Conservation (phyloP, 1,284 basidiomycete species). For the Sporisorium graminicola region DNA sequence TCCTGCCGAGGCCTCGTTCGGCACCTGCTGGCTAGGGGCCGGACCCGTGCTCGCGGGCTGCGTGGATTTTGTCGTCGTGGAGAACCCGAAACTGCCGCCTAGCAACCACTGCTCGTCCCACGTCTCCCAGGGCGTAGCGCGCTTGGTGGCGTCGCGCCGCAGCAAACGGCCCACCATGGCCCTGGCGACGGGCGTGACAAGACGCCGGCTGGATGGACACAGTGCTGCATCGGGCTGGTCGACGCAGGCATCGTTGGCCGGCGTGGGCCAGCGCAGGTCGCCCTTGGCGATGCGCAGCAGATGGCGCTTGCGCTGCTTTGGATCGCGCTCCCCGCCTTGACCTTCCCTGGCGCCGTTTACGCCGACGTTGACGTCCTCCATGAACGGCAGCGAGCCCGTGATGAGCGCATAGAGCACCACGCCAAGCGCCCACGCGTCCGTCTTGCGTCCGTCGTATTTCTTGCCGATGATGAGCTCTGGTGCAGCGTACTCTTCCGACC, state of each 20-base stretch:
- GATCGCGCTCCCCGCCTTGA: conserved; percentile 49
- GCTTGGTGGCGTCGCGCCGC: conserved; percentile 61
- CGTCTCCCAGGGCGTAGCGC: conserved; percentile 59
- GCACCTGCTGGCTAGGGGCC: conserved; percentile 27
- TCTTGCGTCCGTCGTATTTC: conserved; percentile 85
- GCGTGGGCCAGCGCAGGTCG: conserved; percentile 69
- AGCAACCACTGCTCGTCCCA: conserved; percentile 67
- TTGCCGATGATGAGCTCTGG: conserved; percentile 86
- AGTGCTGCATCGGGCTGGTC: conserved; percentile 32
- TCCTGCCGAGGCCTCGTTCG: conserved; percentile 48
- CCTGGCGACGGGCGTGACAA: conserved; percentile 63
- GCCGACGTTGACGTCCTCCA: conserved; percentile 52
- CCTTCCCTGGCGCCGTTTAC: conserved; percentile 45
- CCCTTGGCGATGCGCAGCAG: conserved; percentile 68
- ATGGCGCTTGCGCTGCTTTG: conserved; percentile 60
- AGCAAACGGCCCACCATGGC: conserved; percentile 61
- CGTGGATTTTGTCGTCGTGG: not conserved
- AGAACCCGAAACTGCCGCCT: conserved; percentile 57
- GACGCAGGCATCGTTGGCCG: conserved; percentile 62
- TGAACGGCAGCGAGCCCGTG: conserved; percentile 74
- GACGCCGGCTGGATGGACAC: conserved; percentile 46
- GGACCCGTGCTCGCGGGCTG: not conserved
- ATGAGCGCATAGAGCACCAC: conserved; percentile 84
- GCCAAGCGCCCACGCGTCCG: conserved; percentile 90
- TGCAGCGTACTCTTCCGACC: conserved; percentile 90